These are phyloP conservation scores for Colletotrichum incanum DNA, from an alignment of 2,329 filamentous ascomycete genomes.

Conservation along the genomic window DNA sequence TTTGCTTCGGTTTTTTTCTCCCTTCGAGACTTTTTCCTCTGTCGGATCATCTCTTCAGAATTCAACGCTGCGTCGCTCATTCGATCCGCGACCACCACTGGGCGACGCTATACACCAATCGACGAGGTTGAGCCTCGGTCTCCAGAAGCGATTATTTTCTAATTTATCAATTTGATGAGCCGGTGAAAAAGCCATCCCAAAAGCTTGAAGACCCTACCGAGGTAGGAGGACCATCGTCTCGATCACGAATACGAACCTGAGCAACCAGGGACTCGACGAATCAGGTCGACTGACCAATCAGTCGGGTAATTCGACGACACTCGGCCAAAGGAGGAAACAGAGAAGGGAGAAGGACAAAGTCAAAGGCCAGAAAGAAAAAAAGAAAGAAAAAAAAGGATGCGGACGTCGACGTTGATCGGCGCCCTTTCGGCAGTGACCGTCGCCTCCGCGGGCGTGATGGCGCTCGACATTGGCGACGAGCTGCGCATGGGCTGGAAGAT, in stretches of 20 bases:
- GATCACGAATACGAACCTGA: background rate
- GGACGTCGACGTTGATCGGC: conserved; percentile 5
- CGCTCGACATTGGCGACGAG: conserved; percentile 49
- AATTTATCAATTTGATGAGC: background rate
- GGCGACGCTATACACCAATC: conserved; percentile 20
- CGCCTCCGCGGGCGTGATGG: conserved; percentile 29
- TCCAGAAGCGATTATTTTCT: background rate
- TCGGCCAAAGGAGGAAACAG: too few species aligned
- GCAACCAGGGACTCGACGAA: background rate
- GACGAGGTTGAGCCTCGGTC: conserved; percentile 32
- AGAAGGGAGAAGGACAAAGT: background rate
- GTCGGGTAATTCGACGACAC: background rate
- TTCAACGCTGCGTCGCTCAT: conserved; percentile 11
- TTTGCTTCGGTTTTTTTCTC: background rate
- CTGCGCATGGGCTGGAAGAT: conserved; percentile 55
- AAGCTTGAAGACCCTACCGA: background rate
- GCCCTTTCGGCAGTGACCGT: conserved; percentile 13
- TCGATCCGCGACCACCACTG: background rate
- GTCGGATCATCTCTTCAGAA: background rate
- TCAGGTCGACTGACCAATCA: background rate
- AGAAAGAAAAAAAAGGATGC: too few species aligned
- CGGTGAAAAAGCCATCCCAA: background rate
- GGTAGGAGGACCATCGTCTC: background rate
- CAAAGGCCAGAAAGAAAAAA: too few species aligned
- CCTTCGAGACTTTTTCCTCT: background rate